Evolutionary conservation across 139 green algal genomes (phyloP).

Genomic region (Chlamydomonas sphaeroides): DNA sequence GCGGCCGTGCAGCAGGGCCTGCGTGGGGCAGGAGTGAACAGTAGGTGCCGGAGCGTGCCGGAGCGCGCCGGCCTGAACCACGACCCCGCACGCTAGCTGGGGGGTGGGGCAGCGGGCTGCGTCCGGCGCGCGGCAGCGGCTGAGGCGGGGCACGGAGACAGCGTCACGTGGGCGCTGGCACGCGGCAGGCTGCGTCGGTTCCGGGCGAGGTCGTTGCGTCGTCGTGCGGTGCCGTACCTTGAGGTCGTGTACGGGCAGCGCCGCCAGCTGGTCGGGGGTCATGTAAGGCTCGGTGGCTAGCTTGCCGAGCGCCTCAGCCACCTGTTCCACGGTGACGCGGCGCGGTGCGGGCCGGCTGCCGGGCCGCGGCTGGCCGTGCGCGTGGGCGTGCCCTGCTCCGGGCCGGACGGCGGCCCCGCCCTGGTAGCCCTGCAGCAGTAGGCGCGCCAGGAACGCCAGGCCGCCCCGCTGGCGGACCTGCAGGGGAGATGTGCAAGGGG

Average conservation of each 20-base stretch:
- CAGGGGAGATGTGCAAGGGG: no score
- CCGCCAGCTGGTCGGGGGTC: slow-evolving; percentile 53
- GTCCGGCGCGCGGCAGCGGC: no score
- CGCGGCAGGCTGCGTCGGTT: no score
- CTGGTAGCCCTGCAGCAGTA: slow-evolving; percentile 18
- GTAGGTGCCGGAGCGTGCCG: no score
- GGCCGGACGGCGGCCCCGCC: background rate
- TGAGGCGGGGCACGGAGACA: no score
- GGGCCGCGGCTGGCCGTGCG: no score
- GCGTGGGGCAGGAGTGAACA: no score
- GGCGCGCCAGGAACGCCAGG: background rate
- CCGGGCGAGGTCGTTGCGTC: no score
- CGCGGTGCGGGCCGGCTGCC: background rate
- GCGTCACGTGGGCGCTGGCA: no score
- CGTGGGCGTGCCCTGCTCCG: background rate
- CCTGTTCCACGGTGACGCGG: slow-evolving; percentile 2
- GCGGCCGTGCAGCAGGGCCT: slow-evolving; percentile 22
- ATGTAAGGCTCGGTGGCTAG: slow-evolving; percentile 59
- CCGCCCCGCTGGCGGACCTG: slow-evolving; percentile 12
- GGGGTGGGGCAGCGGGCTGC: no score
- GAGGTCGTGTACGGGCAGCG: slow-evolving; percentile 47
- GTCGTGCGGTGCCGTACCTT: slow-evolving; percentile 33
- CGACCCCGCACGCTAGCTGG: no score
- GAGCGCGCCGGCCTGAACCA: no score
- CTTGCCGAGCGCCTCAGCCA: slow-evolving; percentile 2